Evolutionary conservation across 2,329 filamentous ascomycete species (phyloP).

Genomic region (Colletotrichum noveboracense): DNA sequence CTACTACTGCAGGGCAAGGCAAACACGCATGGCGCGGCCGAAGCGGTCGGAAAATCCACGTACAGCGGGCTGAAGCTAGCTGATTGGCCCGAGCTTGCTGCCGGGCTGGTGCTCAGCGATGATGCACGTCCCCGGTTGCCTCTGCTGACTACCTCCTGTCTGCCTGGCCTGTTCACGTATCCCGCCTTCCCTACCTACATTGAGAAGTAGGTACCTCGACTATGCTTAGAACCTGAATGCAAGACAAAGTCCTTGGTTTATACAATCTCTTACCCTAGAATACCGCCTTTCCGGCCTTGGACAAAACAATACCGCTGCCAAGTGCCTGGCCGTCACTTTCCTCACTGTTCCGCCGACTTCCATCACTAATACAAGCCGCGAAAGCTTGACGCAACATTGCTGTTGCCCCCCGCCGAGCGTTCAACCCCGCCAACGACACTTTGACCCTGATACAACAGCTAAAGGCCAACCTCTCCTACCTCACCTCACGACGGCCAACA

Average conservation of each 20-base stretch:
- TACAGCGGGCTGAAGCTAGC: conserved; percentile 10
- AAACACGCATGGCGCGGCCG: conserved; percentile 48
- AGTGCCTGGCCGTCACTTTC: neutral
- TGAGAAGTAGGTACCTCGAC: neutral
- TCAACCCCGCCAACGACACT: conserved; percentile 10
- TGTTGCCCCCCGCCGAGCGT: conserved; percentile 5
- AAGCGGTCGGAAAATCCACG: conserved; percentile 22
- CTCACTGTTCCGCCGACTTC: conserved; percentile 3
- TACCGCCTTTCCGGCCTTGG: neutral
- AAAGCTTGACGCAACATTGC: conserved; percentile 4
- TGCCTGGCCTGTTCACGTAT: conserved; percentile 12
- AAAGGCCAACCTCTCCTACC: neutral
- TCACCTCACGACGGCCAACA: too few species aligned
- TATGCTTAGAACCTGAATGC: neutral
- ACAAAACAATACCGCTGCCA: neutral
- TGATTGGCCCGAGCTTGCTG: conserved; percentile 25
- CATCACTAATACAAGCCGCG: neutral
- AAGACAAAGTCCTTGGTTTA: neutral
- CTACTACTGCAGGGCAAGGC: conserved; percentile 36
- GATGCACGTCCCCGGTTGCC: conserved; percentile 20
- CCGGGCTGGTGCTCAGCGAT: neutral
- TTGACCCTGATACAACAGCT: neutral
- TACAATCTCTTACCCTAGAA: neutral
- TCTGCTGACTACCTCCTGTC: conserved; percentile 22
- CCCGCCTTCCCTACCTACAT: neutral